These are phyloP conservation scores for Talaromyces funiculosus DNA, from an alignment of 2,329 filamentous ascomycete species.

Conservation along the genomic window DNA sequence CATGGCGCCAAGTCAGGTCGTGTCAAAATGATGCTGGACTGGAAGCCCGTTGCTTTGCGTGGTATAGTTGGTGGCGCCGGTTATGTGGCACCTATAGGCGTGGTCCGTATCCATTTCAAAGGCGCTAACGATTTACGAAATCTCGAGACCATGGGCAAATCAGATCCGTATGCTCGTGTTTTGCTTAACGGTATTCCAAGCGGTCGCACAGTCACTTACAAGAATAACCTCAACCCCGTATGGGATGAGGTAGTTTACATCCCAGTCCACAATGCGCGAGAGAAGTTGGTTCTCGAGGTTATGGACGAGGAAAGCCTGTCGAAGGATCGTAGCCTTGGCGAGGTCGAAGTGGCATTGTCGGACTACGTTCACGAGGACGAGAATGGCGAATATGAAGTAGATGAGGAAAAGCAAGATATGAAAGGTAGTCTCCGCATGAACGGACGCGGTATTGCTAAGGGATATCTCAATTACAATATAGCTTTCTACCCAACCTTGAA, in stretches of 20 bases:
- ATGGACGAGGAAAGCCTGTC: conserved; percentile 95
- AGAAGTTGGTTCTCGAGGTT: conserved; percentile 82
- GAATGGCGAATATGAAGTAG: conserved; percentile 70
- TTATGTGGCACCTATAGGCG: conserved; percentile 88
- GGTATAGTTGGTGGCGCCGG: conserved; percentile 73
- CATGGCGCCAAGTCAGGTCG: conserved; percentile 74
- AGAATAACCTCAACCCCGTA: conserved; percentile 90
- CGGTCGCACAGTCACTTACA: conserved; percentile 87
- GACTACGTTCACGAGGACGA: conserved; percentile 77
- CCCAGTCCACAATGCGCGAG: conserved; percentile 76
- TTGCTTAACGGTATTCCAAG: conserved; percentile 86
- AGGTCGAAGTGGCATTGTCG: conserved; percentile 67
- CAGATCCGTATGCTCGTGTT: conserved; percentile 87
- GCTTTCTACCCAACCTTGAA: conserved; percentile 89
- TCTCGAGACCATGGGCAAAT: conserved; percentile 91
- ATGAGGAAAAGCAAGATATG: conserved; percentile 67
- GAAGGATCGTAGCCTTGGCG: conserved; percentile 81
- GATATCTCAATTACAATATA: conserved; percentile 71
- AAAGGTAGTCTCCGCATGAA: conserved; percentile 62
- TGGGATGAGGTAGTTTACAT: conserved; percentile 96
- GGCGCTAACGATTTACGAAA: conserved; percentile 79
- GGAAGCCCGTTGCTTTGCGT: conserved; percentile 87
- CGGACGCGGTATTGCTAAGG: conserved; percentile 68
- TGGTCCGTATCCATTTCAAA: conserved; percentile 90
- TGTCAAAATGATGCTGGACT: conserved; percentile 84